Conservation (phyloP, 225 moss, liverwort and hornwort species). For the Pleurozium schreberi region DNA sequence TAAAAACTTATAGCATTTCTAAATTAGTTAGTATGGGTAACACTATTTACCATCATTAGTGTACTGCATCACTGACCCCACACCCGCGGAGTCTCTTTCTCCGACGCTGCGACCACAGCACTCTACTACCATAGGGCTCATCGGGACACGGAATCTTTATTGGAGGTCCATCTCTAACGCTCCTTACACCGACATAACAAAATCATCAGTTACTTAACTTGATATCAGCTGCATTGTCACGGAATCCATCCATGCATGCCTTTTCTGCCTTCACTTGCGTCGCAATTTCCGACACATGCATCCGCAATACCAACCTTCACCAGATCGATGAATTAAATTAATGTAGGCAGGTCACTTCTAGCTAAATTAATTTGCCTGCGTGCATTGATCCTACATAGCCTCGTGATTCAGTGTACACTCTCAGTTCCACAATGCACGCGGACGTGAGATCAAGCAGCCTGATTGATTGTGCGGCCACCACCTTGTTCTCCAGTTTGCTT, state of each 20-base stretch:
- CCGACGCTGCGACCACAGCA: neutral
- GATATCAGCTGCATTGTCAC: neutral
- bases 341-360: neutral
- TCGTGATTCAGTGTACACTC: too few species aligned
- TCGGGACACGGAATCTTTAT: neutral
- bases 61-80: neutral
- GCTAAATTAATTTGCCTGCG: neutral
- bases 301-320: neutral
- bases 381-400: neutral
- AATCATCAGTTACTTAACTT: neutral
- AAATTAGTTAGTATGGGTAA: too few species aligned
- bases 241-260: too few species aligned
- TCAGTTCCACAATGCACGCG: neutral
- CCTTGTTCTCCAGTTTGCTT: neutral
- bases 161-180: neutral
- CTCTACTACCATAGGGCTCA: neutral
- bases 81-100: neutral
- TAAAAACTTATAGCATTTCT: too few species aligned
- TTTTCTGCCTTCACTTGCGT: neutral
- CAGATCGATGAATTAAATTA: too few species aligned
- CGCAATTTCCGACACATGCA: neutral
- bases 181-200: neutral
- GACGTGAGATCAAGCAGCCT: neutral
- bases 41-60: too few species aligned
- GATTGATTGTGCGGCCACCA: neutral